Base-by-base conservation (phyloP, 106 monocot genomes). In the Dendrobium nobile region DNA sequence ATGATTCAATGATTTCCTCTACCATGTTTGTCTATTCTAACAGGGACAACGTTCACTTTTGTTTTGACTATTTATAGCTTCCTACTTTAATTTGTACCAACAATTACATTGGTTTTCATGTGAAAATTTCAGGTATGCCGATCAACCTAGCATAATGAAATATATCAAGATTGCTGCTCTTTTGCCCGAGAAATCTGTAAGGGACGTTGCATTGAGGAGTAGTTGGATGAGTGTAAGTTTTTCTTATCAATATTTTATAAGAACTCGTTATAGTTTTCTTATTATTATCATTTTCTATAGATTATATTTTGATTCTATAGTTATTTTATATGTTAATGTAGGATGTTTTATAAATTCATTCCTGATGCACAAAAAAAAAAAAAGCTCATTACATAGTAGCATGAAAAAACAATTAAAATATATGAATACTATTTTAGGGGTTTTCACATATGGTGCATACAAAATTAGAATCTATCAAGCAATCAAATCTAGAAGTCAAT, bases 181-280 rank as follows among this genome's bases (percentile, higher is more conserved):
- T 48, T 44, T 95, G 47, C 80, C 75, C 4, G 79, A 86, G 47
- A 95, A 95, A 85, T 88, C 88, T 68, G 90, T 92, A 17, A 84
- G 95, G 61, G 95, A 95, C 81, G 92, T 95, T 65, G 95, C 87
- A 45, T 85, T 90, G 77, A 87, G 92, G 81, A 90, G 90, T 73
- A 84, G 80, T 8, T 95, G 95, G 95, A 85, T 92, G 87, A 85
- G 28, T 51, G 95, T 95, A 75, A 87, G 95, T 87, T 75, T 79
- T 67, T 73, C 11, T 41, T 13, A 16, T 73, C 19, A 13, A 48
- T 48, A 76, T 76, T 7, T 76, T 48, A 76, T 24, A 51, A 2
- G 8, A 76, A 76, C 9, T 48, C 3, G 51, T 18, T 4, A 1
- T 51, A 20, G 1, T 1, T 13, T n/a, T 11, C 19, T 4, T 11